phyloP scores from a whole-genome alignment of 306 rosid species.

The Arachis hypogaea region DNA sequence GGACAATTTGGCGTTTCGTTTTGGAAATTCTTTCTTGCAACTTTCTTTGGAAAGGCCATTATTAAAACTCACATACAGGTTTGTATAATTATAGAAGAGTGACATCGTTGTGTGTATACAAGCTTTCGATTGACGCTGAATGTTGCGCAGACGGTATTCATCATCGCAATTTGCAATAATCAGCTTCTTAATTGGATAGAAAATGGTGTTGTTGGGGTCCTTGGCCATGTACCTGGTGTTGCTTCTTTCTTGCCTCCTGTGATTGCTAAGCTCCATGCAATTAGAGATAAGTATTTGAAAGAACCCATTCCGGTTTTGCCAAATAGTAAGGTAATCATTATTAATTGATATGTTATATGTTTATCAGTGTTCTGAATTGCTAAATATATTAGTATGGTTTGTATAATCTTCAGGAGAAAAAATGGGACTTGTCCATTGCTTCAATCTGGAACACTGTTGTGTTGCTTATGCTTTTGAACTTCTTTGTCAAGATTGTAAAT shows the following conservation, averaged over 20 bases:
- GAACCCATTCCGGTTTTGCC: slow-evolving; percentile 54
- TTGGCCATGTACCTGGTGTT: slow-evolving; percentile 81
- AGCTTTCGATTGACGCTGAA: slow-evolving; percentile 19
- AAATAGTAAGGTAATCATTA: slow-evolving; percentile 56
- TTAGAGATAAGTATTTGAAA: slow-evolving; percentile 75
- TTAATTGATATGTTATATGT: background rate
- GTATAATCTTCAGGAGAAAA: slow-evolving; percentile 58
- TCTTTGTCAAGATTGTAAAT: slow-evolving; percentile 84
- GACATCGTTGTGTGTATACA: slow-evolving; percentile 1
- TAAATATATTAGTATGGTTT: background rate
- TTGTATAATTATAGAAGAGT: slow-evolving; percentile 31
- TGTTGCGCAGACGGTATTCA: slow-evolving; percentile 70
- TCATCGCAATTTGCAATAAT: slow-evolving; percentile 92
- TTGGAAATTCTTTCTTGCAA: slow-evolving; percentile 87
- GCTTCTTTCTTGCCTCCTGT: slow-evolving; percentile 64
- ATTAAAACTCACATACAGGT: slow-evolving; percentile 98
- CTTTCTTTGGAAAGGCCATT: slow-evolving; percentile 91
- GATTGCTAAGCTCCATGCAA: slow-evolving; percentile 61
- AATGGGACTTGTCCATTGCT: slow-evolving; percentile 85
- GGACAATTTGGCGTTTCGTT: slow-evolving; percentile 96
- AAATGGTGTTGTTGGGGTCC: slow-evolving; percentile 82
- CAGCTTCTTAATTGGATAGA: slow-evolving; percentile 97
- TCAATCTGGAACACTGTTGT: slow-evolving; percentile 87
- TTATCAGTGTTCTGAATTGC: slow-evolving; percentile 21
- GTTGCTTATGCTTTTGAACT: slow-evolving; percentile 97